Evolutionary conservation across 371 early-diverging fungal species (phyloP).

Genomic region (Choanephora cucurbitarum): DNA sequence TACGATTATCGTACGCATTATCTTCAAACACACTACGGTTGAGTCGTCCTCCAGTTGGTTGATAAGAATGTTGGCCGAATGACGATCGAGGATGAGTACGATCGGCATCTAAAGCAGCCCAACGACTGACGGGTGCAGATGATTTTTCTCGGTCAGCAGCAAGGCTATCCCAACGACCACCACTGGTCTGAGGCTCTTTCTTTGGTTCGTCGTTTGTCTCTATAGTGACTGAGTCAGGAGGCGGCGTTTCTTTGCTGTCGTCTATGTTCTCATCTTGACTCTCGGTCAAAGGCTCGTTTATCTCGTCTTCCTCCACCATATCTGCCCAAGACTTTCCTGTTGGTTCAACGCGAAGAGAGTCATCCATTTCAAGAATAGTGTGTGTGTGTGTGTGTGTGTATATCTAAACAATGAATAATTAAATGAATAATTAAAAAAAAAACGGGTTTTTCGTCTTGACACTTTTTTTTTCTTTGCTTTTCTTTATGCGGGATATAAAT

Average conservation of each 20-base stretch:
- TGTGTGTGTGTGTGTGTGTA: no score
- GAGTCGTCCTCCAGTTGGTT: conserved; percentile 4
- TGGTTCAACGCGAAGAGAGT: neutral
- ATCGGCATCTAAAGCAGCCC: neutral
- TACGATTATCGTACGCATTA: neutral
- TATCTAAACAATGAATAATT: no score
- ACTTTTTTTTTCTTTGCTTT: no score
- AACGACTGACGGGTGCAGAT: neutral
- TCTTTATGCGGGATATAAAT: no score
- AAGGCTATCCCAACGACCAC: neutral
- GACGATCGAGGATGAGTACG: neutral
- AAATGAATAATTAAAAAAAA: no score
- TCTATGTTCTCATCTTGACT: neutral
- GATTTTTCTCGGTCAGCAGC: neutral
- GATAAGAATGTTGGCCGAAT: neutral
- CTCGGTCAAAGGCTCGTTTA: neutral
- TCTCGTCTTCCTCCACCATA: neutral
- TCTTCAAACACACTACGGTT: conserved; percentile 15
- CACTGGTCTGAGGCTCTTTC: no score
- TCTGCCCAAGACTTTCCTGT: neutral
- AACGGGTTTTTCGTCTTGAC: no score
- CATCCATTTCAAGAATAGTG: neutral
- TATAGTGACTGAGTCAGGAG: neutral
- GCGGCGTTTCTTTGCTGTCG: neutral
- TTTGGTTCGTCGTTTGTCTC: neutral